Percentiles rank a stretch among this genome's conserved stretches.
Evolutionary conservation across 2,329 filamentous ascomycete species (phyloP).

Genomic region (Clonostachys chloroleuca): DNA sequence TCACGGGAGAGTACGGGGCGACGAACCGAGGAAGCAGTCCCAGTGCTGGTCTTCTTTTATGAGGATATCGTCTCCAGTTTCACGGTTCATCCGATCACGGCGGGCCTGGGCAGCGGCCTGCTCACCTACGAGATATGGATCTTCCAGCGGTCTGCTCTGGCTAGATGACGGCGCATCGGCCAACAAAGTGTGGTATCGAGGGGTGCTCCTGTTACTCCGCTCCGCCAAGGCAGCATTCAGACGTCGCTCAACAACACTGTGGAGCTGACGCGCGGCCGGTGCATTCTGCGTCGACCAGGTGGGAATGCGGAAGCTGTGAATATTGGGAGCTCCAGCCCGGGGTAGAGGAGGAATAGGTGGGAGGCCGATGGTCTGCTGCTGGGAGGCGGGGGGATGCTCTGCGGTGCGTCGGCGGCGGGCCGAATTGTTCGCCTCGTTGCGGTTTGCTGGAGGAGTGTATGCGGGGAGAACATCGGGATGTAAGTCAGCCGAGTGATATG

Average conservation of each 20-base stretch:
- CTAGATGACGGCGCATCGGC: neutral
- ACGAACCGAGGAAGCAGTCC: slow-evolving; percentile 57
- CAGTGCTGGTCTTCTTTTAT: slow-evolving; percentile 53
- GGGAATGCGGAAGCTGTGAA: slow-evolving; percentile 51
- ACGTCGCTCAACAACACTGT: slow-evolving; percentile 60
- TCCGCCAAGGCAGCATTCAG: slow-evolving; percentile 31
- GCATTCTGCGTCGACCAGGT: slow-evolving; percentile 52
- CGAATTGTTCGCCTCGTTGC: slow-evolving; percentile 2
- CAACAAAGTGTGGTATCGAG: neutral
- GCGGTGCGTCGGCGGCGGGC: slow-evolving; percentile 4
- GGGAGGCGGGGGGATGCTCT: slow-evolving; percentile 8
- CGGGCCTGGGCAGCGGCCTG: slow-evolving; percentile 54
- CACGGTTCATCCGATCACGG: slow-evolving; percentile 50
- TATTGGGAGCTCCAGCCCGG: slow-evolving; percentile 30
- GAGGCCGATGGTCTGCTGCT: slow-evolving; percentile 35
- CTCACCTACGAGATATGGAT: slow-evolving; percentile 65
- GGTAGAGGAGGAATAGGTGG: slow-evolving; percentile 42
- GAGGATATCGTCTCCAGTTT: slow-evolving; percentile 50
- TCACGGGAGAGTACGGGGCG: neutral
- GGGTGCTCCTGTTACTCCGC: slow-evolving; percentile 4
- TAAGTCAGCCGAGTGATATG: slow-evolving; percentile 54
- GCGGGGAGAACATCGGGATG: slow-evolving; percentile 42
- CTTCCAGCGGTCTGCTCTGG: slow-evolving; percentile 40
- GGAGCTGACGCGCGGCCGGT: slow-evolving; percentile 56
- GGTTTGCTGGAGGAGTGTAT: slow-evolving; percentile 35